Evolutionary conservation across 345 rosid genomes (phyloP).

Genomic region (Triadica sebifera): DNA sequence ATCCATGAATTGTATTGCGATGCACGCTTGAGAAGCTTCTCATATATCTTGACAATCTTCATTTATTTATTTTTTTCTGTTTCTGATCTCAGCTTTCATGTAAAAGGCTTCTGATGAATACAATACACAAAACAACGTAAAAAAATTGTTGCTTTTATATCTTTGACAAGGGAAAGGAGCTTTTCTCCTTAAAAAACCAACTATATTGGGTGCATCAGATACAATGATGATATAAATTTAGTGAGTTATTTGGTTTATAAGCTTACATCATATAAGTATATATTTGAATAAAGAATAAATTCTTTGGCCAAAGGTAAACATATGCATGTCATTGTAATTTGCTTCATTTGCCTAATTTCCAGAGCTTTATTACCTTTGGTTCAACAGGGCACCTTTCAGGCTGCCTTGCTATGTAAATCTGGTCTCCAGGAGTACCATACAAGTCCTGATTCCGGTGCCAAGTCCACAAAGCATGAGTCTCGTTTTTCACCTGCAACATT

Average conservation of each 20-base stretch:
- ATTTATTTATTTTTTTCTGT: background rate
- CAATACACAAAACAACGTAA: background rate
- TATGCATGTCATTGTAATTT: background rate
- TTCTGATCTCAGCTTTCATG: background rate
- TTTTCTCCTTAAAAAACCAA: background rate
- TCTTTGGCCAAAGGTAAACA: background rate
- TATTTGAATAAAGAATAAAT: background rate
- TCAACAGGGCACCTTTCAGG: conserved; percentile 51
- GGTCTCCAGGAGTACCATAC: conserved; percentile 54
- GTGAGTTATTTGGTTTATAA: background rate
- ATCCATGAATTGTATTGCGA: background rate
- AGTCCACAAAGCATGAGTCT: conserved; percentile 83
- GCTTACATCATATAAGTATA: background rate
- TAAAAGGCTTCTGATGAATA: background rate
- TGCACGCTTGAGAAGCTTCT: background rate
- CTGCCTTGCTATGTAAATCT: conserved; percentile 77
- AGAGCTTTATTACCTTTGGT: conserved; percentile 28
- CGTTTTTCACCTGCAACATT: conserved; percentile 64
- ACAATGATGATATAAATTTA: background rate
- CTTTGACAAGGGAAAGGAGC: background rate
- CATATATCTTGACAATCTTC: background rate
- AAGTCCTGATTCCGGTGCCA: conserved; percentile 87
- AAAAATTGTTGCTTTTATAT: background rate
- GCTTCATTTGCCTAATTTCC: background rate
- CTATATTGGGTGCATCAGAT: background rate